phyloP scores from a whole-genome alignment of 257 asterid genomes.

The Solanum lignicaule region DNA sequence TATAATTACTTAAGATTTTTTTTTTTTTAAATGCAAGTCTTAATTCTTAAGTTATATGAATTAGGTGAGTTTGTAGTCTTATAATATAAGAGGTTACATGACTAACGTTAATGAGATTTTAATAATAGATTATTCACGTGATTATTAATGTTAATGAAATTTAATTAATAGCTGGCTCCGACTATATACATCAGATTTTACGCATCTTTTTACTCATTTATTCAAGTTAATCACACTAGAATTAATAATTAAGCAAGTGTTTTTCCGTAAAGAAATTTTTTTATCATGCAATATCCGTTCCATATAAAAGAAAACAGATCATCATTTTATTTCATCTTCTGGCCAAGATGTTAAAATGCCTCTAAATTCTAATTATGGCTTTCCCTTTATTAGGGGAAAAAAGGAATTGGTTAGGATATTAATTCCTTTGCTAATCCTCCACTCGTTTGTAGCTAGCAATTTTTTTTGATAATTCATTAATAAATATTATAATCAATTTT shows the following conservation, averaged over 20 bases:
- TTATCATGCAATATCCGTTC: not conserved
- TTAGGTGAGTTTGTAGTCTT: not conserved
- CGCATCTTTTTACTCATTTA: not conserved
- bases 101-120: not conserved
- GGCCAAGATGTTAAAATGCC: not conserved
- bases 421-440: not conserved
- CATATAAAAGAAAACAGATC: not conserved
- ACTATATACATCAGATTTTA: not conserved
- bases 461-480: not conserved
- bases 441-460: not conserved
- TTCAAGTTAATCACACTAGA: not conserved
- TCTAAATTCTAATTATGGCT: not conserved
- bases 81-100: not conserved
- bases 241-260: not conserved
- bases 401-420: not conserved
- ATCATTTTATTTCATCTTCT: not conserved
- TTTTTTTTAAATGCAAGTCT: not conserved
- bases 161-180: not conserved
- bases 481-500: no score
- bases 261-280: not conserved
- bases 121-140: not conserved
- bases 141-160: not conserved
- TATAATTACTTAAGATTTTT: not conserved
- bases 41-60: not conserved
- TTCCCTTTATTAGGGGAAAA: not conserved